Evolutionary conservation across 2,329 filamentous ascomycete species (phyloP).

Genomic region (Fusarium sp.): DNA sequence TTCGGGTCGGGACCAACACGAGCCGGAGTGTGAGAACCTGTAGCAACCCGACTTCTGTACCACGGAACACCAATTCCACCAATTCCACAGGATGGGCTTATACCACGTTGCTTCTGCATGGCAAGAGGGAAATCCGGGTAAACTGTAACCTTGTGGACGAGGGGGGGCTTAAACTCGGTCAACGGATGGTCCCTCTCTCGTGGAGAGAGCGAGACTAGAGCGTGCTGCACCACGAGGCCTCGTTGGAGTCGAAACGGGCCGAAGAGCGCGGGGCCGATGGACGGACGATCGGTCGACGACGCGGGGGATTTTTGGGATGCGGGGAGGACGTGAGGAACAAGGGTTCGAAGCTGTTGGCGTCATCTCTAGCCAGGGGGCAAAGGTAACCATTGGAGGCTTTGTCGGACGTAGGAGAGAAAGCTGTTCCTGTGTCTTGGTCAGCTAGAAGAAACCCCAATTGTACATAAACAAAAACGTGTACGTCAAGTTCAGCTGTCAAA

Average conservation of each 20-base stretch:
- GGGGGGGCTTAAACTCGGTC: not conserved
- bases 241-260: conserved; percentile 34
- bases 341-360: conserved; percentile 18
- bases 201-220: not conserved
- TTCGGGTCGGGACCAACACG: not conserved
- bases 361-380: conserved; percentile 10
- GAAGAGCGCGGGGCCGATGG: conserved; percentile 36
- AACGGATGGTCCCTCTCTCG: not conserved
- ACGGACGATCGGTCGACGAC: conserved; percentile 31
- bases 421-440: not conserved
- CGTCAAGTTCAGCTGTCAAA: not conserved
- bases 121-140: conserved; percentile 1
- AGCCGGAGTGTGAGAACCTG: not conserved
- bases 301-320: conserved; percentile 21
- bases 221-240: conserved; percentile 14
- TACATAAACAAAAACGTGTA: not conserved
- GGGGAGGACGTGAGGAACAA: conserved; percentile 28
- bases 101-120: conserved; percentile 24
- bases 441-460: not conserved
- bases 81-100: conserved; percentile 2
- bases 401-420: not conserved
- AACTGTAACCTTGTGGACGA: conserved; percentile 23
- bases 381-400: not conserved
- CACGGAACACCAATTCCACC: not conserved
- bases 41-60: not conserved